Evolutionary conservation across 2,329 filamentous ascomycete genomes (phyloP).

Genomic region (Aspergillus piperis): DNA sequence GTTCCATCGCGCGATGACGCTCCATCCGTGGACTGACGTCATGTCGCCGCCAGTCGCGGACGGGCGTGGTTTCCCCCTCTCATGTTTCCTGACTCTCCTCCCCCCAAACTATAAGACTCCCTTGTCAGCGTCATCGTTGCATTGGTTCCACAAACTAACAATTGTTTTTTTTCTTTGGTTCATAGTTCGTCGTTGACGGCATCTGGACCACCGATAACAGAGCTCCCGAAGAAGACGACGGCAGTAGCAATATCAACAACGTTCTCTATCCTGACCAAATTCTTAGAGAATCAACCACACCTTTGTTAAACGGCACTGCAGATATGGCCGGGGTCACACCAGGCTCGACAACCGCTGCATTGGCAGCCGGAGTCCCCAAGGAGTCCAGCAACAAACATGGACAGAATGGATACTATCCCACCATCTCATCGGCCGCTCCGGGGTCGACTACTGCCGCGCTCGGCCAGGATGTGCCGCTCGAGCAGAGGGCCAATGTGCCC

Average conservation of each 20-base stretch:
- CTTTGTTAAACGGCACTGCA: slow-evolving; percentile 22
- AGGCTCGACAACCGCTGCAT: slow-evolving; percentile 67
- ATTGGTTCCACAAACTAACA: slow-evolving; percentile 15
- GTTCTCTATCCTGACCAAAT: slow-evolving; percentile 77
- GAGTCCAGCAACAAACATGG: slow-evolving; percentile 25
- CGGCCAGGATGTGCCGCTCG: slow-evolving; percentile 66
- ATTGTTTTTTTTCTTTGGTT: slow-evolving; percentile 15
- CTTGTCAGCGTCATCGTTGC: slow-evolving; percentile 15
- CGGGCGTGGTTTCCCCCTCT: slow-evolving; percentile 15
- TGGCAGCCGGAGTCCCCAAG: slow-evolving; percentile 40
- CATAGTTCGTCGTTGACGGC: slow-evolving; percentile 90
- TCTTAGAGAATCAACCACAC: slow-evolving; percentile 24
- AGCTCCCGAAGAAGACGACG: slow-evolving; percentile 79
- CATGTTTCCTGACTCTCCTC: slow-evolving; percentile 5
- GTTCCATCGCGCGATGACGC: slow-evolving; percentile 29
- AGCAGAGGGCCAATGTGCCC: slow-evolving; percentile 55
- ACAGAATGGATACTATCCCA: slow-evolving; percentile 35
- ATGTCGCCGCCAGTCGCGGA: slow-evolving; percentile 9
- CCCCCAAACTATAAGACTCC: slow-evolving; percentile 25
- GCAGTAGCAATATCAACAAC: slow-evolving; percentile 87
- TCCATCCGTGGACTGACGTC: slow-evolving; percentile 29
- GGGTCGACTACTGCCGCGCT: slow-evolving; percentile 70
- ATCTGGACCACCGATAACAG: slow-evolving; percentile 82
- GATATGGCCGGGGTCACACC: slow-evolving; percentile 66
- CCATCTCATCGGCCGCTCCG: slow-evolving; percentile 67